Evolutionary conservation across 306 rosid genomes (phyloP).

Genomic region (Vicia faba): DNA sequence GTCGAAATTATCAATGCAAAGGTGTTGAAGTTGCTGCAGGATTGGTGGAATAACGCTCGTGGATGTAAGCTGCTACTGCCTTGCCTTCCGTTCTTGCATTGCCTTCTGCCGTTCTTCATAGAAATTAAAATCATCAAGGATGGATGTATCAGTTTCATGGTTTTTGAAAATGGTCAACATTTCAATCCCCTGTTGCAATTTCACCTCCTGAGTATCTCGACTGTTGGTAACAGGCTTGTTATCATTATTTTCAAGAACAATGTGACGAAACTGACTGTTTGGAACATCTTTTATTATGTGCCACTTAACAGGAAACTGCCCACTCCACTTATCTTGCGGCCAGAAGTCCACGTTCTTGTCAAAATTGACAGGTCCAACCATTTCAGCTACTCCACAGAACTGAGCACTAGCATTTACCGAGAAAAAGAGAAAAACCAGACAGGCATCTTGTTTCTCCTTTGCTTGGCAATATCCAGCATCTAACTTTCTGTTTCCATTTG

Average conservation of each 20-base stretch:
- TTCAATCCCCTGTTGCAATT: conserved; percentile 75
- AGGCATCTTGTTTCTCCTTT: conserved; percentile 66
- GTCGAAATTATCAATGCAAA: too few relatives aligned
- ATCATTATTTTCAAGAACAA: conserved; percentile 82
- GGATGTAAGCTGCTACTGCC: too few relatives aligned
- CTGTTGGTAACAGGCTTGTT: conserved; percentile 94
- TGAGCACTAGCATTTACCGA: conserved; percentile 97
- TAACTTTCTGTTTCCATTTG: conserved; percentile 83
- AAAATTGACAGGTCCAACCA: conserved; percentile 88
- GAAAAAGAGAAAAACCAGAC: conserved; percentile 71
- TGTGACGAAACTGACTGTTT: conserved; percentile 86
- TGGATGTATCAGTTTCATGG: conserved; percentile 70
- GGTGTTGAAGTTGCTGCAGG: too few relatives aligned
- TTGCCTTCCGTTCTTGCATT: conserved; percentile 79
- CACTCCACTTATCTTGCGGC: conserved; percentile 96
- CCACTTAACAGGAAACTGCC: conserved; percentile 90
- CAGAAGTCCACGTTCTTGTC: conserved; percentile 85
- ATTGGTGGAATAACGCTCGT: too few relatives aligned
- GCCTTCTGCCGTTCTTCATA: conserved; percentile 85
- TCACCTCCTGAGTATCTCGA: conserved; percentile 94
- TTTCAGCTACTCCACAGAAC: conserved; percentile 94
- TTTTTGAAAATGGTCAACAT: conserved; percentile 74
- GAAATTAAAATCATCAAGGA: conserved; percentile 80
- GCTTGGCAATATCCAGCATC: conserved; percentile 79
- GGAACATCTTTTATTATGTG: conserved; percentile 84